phyloP scores from a whole-genome alignment of 1,139 yeast species.

The Zygoascus hellenicus region DNA sequence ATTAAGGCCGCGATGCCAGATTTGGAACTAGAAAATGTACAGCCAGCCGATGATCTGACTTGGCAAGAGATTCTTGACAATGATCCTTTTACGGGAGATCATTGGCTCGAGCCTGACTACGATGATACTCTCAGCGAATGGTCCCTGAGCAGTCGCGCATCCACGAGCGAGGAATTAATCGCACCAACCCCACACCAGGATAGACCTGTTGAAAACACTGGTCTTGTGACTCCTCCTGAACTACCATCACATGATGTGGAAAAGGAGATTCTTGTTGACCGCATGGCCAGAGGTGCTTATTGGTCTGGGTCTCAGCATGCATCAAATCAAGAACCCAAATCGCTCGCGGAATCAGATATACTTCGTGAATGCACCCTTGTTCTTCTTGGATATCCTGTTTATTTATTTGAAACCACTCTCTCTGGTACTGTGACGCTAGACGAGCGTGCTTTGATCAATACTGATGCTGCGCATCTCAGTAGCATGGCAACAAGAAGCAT shows the following conservation, averaged over 20 bases:
- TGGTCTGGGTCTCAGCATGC: conserved; percentile 7
- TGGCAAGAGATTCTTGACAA: conserved; percentile 26
- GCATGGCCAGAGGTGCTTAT: conserved; percentile 3
- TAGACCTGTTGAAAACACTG: background rate
- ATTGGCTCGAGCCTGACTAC: conserved; percentile 19
- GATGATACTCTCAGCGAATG: conserved; percentile 14
- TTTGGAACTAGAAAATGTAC: background rate
- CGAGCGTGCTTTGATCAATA: background rate
- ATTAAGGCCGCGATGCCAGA: conserved; percentile 1
- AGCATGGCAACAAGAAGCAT: conserved; percentile 12
- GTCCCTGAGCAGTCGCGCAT: conserved; percentile 2
- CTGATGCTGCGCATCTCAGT: conserved; percentile 13
- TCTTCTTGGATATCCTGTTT: conserved; percentile 17
- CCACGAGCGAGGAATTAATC: background rate
- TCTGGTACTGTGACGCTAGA: background rate
- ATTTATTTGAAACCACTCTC: conserved; percentile 9
- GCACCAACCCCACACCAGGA: background rate
- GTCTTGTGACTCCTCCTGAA: background rate
- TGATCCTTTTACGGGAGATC: conserved; percentile 25
- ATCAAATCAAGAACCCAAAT: background rate
- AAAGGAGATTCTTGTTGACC: background rate
- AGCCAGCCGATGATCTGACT: conserved; percentile 9
- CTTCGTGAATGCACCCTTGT: conserved; percentile 19
- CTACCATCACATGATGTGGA: conserved; percentile 3
- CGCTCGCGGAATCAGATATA: conserved; percentile 17